Base-by-base conservation (phyloP, 129 eudicot species). In the Arctium lappa region DNA sequence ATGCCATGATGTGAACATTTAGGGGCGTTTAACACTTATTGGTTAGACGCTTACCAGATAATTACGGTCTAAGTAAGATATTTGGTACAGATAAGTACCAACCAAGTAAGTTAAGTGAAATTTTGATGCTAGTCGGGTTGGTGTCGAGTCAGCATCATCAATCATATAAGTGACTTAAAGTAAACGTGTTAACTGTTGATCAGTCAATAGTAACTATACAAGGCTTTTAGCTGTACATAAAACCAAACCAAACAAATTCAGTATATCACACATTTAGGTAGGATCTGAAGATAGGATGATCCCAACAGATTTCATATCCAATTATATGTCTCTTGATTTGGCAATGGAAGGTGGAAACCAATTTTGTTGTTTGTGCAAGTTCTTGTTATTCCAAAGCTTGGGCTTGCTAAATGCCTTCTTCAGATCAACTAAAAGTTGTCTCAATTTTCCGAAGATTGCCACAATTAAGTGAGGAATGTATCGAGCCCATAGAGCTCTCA, bases 361-460 rank as follows among this genome's bases (percentile, higher is more conserved):
- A 56, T 56, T 56, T 8, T 56, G 6, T 16, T 56, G 27, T 16
- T 56, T 56, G 27, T 56, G 66, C 27, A 91, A 88, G 65, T 85
- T 91, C 78, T 89, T 84, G 42, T 79, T 84, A 72, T 88, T 89
- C 56, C 83, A 86, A 1, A 73, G 81, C 75, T 82, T 91, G 38
- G 88, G 79, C 79, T 89, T 88, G 79, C 65, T 86, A 83, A 86
- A 86, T 33, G 88, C 82, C 75, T 89, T 88, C 83, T 89, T 86
- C 18, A 89, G 76, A 80, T 91, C 91, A 22, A 88, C 75, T 37
- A 91, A 29, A 53, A 89, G 81, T 79, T 86, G 93, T 39, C 84
- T 82, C 1, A 90, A 80, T 79, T 88, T 93, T n/a, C 91, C 93
- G 44, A 91, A 88, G 1, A 89, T 85, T 32, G 85, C 93, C 86